Evolutionary conservation across 176 grass and related monocot genomes (phyloP), one percentile per base, ranked within the genome.

Genomic region (Eleusine coracana): DNA sequence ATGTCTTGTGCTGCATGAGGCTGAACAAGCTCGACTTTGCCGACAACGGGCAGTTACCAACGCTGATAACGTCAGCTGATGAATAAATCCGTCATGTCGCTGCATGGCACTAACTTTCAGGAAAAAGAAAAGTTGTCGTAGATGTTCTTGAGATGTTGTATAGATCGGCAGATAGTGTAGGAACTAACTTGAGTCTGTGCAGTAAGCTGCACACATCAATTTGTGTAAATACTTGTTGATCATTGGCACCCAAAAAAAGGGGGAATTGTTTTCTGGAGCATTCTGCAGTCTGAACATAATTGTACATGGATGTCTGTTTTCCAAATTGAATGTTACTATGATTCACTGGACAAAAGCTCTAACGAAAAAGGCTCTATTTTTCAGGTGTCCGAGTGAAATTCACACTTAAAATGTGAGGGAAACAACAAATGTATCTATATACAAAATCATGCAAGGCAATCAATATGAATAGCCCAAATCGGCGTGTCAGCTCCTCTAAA

Each of bases 1-100:
- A 93, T 86, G 83, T 99, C 29, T 79, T 96, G 29, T 99, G 96
- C 79, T 94, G 96, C 54, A 87, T 90, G 76, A 96, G 93, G 81
- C 78, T 96, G 46, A 94, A 93, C 89, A 96, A 79, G 81, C 77
- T 95, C 9, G 87, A 94, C 49, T 99, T 99, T 38, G 52, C 52
- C 52, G 52, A 56, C 52, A 56, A 56, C 18, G 16, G 52, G 52
- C 52, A 56, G 18, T 21, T 56, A 21, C 16, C 96, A 3, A 92
- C 78, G 46, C 80, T 99, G 28, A 88, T 99, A 76, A 90, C 76
- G 48, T 82, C 70, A 56, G 90, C 56, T 78, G 90, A 88, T 83
- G 49, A 94, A 52, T 88, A 61, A 82, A 71, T 44, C 23, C 75
- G 64, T 40, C 41, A 68, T 87, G 71, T 71, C 73, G 23, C 41